Evolutionary conservation across 129 eudicot genomes (phyloP), one percentile per base, ranked within the genome.

Genomic region (Smallanthus sonchifolius): DNA sequence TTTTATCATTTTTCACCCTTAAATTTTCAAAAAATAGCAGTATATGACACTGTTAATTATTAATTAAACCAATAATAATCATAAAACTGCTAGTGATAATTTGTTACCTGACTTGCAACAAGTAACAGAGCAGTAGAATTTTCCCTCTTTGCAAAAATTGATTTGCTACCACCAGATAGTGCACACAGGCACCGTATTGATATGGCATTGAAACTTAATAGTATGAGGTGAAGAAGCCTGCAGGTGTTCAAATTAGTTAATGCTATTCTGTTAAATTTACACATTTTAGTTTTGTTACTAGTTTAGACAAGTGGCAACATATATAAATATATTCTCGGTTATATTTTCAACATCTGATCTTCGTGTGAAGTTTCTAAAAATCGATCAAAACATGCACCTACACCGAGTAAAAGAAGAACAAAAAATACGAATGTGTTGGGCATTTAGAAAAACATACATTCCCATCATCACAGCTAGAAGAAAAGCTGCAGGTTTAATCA

Each of bases 51-150:
- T 7, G 34, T 30, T 63, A 19, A 61, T 6, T n/a, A 10, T n/a
- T n/a, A n/a, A n/a, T n/a, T n/a, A 39, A 37, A 17, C 37, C 1
- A 17, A 77, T 39, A 9, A 20, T 0, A 10, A 43, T 15, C 9
- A 42, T 15, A 48, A 20, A n/a, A 11, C 13, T 17, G 20, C 36
- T 39, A 20, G 62, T 28, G 42, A 66, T 71, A 40, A 72, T 37
- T 15, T 54, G 64, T 80, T 75, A 92, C 98, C 95, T 93, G 98
- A 81, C 96, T 93, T 42, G 95, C 91, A 36, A 86, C 89, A 20
- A 93, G 84, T 55, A 86, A 79, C 49, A 93, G 89, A n/a, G 98
- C 96, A 61, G 67, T 81, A 37, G 69, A 84, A 75, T 92, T 93
- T 81, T 84, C 83, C 77, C 69, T 77, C 70, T 83, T 86, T 55